Evolutionary conservation across 192 early-diverging fungal genomes (phyloP).

Genomic region (Linnemannia hyalina): DNA sequence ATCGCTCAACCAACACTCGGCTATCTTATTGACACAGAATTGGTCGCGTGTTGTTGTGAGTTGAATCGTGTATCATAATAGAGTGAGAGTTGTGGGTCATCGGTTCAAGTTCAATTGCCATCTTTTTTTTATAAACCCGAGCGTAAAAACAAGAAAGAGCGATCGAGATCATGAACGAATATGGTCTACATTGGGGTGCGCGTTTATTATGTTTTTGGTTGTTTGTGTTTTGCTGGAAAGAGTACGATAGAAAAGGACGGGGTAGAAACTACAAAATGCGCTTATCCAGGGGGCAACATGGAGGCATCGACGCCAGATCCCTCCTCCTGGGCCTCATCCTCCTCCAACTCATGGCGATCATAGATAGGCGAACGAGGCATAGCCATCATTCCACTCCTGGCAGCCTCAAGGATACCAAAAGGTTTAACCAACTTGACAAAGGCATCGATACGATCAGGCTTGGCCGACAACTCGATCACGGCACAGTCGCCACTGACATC

Average conservation of each 20-base stretch:
- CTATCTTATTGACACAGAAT: not conserved
- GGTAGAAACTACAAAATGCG: not conserved
- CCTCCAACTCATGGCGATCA: conserved; percentile 79
- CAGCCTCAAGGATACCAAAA: conserved; percentile 95
- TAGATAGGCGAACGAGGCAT: conserved; percentile 93
- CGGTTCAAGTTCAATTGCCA: no score
- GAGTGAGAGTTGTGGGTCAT: no score
- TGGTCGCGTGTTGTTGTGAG: not conserved
- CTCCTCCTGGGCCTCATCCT: conserved; percentile 68
- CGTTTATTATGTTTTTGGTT: no score
- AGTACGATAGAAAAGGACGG: not conserved
- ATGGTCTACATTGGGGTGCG: no score
- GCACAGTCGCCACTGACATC: conserved; percentile 89
- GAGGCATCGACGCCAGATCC: conserved; percentile 85
- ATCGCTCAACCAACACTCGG: not conserved
- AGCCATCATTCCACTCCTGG: conserved; percentile 95
- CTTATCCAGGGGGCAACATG: conserved; percentile 93
- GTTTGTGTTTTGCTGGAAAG: no score
- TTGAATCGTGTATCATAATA: no score
- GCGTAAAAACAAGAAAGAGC: no score
- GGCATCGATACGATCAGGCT: conserved; percentile 87
- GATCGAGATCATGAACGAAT: no score
- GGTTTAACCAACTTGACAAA: conserved; percentile 95
- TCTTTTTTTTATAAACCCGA: no score
- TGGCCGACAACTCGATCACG: conserved; percentile 91